Percentiles rank a stretch among this genome's conserved stretches.
Evolutionary conservation across 192 early-diverging fungal species (phyloP).

Genomic region (Coemansia sp.): DNA sequence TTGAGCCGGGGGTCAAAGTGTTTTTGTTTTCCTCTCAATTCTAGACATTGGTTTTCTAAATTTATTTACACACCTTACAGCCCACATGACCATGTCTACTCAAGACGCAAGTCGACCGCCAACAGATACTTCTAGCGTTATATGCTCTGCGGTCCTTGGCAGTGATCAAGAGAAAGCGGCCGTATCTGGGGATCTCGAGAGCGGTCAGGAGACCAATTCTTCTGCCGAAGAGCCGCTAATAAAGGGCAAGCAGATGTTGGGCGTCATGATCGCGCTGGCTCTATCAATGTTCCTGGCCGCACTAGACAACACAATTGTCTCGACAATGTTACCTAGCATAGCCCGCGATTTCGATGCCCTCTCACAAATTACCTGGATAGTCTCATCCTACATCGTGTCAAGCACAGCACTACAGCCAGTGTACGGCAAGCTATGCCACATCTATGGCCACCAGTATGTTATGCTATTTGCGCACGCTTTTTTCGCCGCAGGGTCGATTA

Average conservation of each 20-base stretch:
- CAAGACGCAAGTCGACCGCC: neutral
- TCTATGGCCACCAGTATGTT: constrained; percentile 73
- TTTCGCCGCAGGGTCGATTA: constrained; percentile 60
- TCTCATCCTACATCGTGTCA: constrained; percentile 67
- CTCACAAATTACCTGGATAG: constrained; percentile 75
- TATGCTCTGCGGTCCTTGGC: neutral
- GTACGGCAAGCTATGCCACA: constrained; percentile 80
- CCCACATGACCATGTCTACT: neutral
- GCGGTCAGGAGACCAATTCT: neutral
- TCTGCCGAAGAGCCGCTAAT: constrained; percentile 18
- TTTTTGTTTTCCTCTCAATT: neutral
- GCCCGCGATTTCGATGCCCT: constrained; percentile 64
- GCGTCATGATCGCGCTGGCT: constrained; percentile 42
- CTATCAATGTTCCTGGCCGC: constrained; percentile 65
- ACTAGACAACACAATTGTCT: constrained; percentile 70
- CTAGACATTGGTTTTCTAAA: neutral
- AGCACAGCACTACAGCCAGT: constrained; percentile 78
- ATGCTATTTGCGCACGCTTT: constrained; percentile 59
- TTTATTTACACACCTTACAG: neutral
- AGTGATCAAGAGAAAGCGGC: neutral
- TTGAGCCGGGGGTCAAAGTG: neutral
- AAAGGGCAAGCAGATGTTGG: constrained; percentile 42
- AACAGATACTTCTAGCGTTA: neutral
- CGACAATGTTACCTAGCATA: constrained; percentile 65
- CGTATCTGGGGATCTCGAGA: constrained; percentile 19